Evolutionary conservation across 345 rosid species (phyloP).

Genomic region (Carallia brachiata): DNA sequence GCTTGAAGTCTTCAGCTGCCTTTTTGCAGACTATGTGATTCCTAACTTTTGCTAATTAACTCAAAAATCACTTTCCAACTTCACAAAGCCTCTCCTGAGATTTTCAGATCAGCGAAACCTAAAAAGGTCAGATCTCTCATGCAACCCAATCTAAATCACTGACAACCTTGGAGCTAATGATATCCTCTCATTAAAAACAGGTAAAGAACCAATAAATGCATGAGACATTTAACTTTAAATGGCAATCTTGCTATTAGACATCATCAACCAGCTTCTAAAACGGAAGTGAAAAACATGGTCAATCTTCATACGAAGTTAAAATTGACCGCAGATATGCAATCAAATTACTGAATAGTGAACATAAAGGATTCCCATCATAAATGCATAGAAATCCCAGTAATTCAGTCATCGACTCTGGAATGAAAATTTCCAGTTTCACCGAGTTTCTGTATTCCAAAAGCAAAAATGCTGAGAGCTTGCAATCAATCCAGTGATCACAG

Average conservation of each 20-base stretch:
- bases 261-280: too few relatives aligned
- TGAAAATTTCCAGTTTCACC: background rate
- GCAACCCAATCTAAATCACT: conserved; percentile 2
- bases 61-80: background rate
- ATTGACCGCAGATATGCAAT: too few relatives aligned
- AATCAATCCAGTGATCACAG: background rate
- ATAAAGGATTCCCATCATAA: background rate
- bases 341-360: background rate
- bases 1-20: background rate
- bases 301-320: background rate
- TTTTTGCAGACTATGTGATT: background rate
- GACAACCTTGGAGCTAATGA: conserved; percentile 1
- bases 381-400: background rate
- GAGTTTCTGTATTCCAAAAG: background rate
- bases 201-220: background rate
- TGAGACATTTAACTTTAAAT: background rate
- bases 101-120: background rate
- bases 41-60: background rate
- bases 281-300: background rate
- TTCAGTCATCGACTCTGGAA: background rate
- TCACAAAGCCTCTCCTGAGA: background rate
- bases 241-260: too few relatives aligned
- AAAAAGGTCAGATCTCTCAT: background rate
- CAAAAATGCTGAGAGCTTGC: background rate
- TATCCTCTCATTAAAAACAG: background rate